Evolutionary conservation across 164 flowering plant genomes (phyloP).

Genomic region (Vitis rupestris): DNA sequence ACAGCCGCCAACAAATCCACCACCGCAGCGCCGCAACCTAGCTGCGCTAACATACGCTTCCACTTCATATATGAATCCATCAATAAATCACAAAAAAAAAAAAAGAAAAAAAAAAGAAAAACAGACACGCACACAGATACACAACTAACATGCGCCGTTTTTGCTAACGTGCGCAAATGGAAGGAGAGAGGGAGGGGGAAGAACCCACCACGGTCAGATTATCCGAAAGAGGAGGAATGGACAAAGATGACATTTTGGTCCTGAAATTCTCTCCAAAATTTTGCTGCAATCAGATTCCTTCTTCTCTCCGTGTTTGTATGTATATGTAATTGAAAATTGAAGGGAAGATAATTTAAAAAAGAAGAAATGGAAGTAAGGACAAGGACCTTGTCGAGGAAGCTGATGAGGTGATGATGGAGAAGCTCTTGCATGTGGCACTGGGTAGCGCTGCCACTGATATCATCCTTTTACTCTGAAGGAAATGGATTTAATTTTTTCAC

Average conservation of each 20-base stretch:
- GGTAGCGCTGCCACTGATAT: constrained; percentile 13
- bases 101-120: neutral
- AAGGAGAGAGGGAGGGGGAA: constrained; percentile 1
- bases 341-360: too few species aligned
- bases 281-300: too few species aligned
- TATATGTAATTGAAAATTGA: too few species aligned
- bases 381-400: neutral
- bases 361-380: too few species aligned
- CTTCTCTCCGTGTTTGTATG: too few species aligned
- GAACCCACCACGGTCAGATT: constrained; percentile 46
- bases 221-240: constrained; percentile 49
- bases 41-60: constrained; percentile 26
- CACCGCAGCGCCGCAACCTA: constrained; percentile 51
- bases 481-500: too few species aligned
- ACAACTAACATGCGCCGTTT: neutral
- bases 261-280: constrained; percentile 20
- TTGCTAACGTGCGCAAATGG: neutral
- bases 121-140: too few species aligned
- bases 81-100: neutral
- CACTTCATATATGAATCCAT: neutral
- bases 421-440: constrained; percentile 2
- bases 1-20: constrained; percentile 80
- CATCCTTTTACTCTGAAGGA: constrained; percentile 1
- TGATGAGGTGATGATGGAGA: neutral
- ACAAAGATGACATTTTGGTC: constrained; percentile 29